Percentiles rank a stretch among this genome's conserved stretches.
phyloP scores from a whole-genome alignment of 176 grass and related monocot genomes.

The Triticum urartu region DNA sequence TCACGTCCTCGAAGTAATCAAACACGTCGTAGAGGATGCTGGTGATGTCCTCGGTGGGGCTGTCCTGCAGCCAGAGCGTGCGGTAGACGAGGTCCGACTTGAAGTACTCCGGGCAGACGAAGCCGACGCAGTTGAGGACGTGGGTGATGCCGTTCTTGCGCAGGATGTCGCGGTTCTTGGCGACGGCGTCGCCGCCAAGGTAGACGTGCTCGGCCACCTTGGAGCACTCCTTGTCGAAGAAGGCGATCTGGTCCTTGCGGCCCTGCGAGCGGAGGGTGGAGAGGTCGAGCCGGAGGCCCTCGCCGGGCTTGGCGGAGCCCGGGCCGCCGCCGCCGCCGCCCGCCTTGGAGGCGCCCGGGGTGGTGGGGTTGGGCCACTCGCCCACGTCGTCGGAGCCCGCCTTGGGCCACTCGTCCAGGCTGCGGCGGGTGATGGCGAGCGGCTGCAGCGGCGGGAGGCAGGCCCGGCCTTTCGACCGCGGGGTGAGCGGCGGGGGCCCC shows the following conservation, averaged over 20 bases:
- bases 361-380: slow-evolving; percentile 89
- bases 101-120: slow-evolving; percentile 97
- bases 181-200: slow-evolving; percentile 86
- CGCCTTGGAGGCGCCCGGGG: slow-evolving; percentile 58
- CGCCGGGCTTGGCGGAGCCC: slow-evolving; percentile 46
- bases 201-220: slow-evolving; percentile 96
- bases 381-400: slow-evolving; percentile 85
- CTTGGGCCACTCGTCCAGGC: slow-evolving; percentile 86
- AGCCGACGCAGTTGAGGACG: slow-evolving; percentile 93
- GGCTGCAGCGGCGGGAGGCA: slow-evolving; percentile 86
- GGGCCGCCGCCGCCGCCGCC: slow-evolving; percentile 26
- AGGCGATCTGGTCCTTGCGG: slow-evolving; percentile 92
- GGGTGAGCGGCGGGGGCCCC: slow-evolving; percentile 59
- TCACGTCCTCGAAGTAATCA: slow-evolving; percentile 99
- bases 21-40: slow-evolving; percentile 98
- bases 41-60: slow-evolving; percentile 97
- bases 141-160: slow-evolving; percentile 88
- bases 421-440: slow-evolving; percentile 74
- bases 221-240: slow-evolving; percentile 99
- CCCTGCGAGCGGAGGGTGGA: slow-evolving; percentile 58
- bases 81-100: slow-evolving; percentile 86
- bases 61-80: slow-evolving; percentile 98
- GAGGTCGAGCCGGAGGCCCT: slow-evolving; percentile 72
- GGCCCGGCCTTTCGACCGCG: slow-evolving; percentile 71
- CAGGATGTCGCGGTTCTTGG: slow-evolving; percentile 84